Evolutionary conservation across 2,329 filamentous ascomycete genomes (phyloP).

Genomic region (Penicillium aurantiogriseum): DNA sequence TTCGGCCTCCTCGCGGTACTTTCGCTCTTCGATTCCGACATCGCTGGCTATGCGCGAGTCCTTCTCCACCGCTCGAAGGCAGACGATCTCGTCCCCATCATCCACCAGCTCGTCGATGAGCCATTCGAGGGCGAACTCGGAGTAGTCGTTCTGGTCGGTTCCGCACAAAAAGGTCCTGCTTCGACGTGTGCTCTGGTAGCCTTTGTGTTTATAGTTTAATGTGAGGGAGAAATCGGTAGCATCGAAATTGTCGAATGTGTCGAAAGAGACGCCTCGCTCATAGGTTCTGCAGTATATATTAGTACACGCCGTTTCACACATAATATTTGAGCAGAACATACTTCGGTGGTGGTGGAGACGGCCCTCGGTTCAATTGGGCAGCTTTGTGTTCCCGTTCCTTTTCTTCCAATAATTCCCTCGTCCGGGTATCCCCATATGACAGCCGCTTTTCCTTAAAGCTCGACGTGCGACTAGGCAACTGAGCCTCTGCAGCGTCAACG

Average conservation of each 20-base stretch:
- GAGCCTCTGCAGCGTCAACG: constrained; percentile 29
- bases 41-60: constrained; percentile 68
- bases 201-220: constrained; percentile 79
- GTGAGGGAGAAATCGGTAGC: constrained; percentile 74
- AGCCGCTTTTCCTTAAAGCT: constrained; percentile 29
- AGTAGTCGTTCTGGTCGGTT: constrained; percentile 87
- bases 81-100: constrained; percentile 90
- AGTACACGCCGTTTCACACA: not conserved
- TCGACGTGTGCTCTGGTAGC: constrained; percentile 75
- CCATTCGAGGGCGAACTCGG: constrained; percentile 89
- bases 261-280: constrained; percentile 68
- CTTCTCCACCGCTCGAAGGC: constrained; percentile 82
- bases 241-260: constrained; percentile 67
- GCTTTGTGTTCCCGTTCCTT: constrained; percentile 28
- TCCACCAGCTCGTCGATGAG: constrained; percentile 87
- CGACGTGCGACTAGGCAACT: constrained; percentile 28
- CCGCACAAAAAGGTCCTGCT: constrained; percentile 89
- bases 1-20: constrained; percentile 74
- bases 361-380: constrained; percentile 27
- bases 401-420: constrained; percentile 16
- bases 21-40: constrained; percentile 60
- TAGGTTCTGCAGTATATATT: constrained; percentile 52
- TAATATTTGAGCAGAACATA: constrained; percentile 22
- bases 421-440: constrained; percentile 20
- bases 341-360: constrained; percentile 44